Evolutionary conservation across 1,284 basidiomycete genomes (phyloP), one percentile per base, ranked within the genome.

Genomic region (Apiotrichum domesticum): DNA sequence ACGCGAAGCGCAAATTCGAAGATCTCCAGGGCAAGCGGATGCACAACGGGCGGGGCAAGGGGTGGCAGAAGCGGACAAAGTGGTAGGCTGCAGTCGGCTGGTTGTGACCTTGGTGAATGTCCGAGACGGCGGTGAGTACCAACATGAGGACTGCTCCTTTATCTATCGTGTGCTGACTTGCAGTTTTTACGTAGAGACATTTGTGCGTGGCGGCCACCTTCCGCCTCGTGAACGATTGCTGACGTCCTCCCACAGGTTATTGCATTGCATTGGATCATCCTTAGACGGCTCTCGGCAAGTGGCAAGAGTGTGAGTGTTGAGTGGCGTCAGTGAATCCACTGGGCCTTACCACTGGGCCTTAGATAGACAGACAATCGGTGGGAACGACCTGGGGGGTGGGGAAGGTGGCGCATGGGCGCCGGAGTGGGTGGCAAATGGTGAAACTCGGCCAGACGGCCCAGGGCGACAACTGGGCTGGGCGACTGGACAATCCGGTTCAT

Each of bases 1-100:
- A 96, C 72, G 89, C 94, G 42, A 97, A 97, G 80, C 85, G 86
- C 78, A 98, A 97, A 79, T 97, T 93, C 75, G 83, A 83, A 59
- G 90, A 95, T 63, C 75, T 96, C 57, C 88, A 93, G 75, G 71
- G 75, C 34, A 82, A 83, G 58, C 82, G 86, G 64, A 87, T 85
- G 54, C 84, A 85, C 46, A 85, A 80, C 69, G 90, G 90, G 9
- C 81, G 83, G 59, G 87, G 86, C 53, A 90, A 87, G 8, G 79
- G 88, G 11, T 82, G 81, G 58, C 83, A 83, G 62, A 89, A 84
- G 78, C 82, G 83, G 61, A 82, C 62, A 29, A 72, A 73, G 66
- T 77, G 73, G 72, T 71, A 66, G 51, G 35, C 11, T 29, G 29
- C 29, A 29, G 29, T 29, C 29, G 29, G 29, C 29, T 29, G 29